A percentile compares a stretch with the other conserved stretches of the same genome.
phyloP scores from a whole-genome alignment of 805 yeast genomes.

The Cyberlindnera petersonii region DNA sequence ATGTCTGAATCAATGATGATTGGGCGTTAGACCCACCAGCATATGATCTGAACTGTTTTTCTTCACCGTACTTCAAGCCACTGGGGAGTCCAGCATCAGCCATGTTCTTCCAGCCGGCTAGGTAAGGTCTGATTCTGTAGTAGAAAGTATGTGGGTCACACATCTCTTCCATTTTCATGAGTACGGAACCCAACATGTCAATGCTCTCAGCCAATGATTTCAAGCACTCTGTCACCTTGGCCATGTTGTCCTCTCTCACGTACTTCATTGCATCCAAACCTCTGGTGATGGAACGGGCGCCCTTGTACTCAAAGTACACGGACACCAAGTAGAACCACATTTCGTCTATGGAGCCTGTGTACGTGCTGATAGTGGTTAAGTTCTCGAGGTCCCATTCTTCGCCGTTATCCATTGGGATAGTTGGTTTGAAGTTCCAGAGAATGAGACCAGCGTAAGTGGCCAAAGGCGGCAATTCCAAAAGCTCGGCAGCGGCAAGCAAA shows the following conservation, averaged over 20 bases:
- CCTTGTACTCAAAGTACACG: slow-evolving; percentile 78
- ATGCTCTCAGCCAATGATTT: slow-evolving; percentile 70
- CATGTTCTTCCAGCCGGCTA: slow-evolving; percentile 96
- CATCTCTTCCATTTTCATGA: slow-evolving; percentile 85
- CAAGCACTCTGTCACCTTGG: slow-evolving; percentile 41
- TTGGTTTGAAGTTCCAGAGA: slow-evolving; percentile 79
- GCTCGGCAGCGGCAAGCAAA: slow-evolving; percentile 51
- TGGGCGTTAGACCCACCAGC: slow-evolving; percentile 96
- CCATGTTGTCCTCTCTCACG: slow-evolving; percentile 44
- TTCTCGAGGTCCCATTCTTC: slow-evolving; percentile 51
- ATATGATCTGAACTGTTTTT: slow-evolving; percentile 47
- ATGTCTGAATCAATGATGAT: slow-evolving; percentile 80
- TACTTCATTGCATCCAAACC: slow-evolving; percentile 66
- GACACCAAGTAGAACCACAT: slow-evolving; percentile 91
- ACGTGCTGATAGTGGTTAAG: slow-evolving; percentile 75
- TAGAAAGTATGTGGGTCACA: slow-evolving; percentile 93
- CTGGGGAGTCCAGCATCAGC: slow-evolving; percentile 73
- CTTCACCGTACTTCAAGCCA: slow-evolving; percentile 78
- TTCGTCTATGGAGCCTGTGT: slow-evolving; percentile 88
- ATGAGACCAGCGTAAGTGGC: slow-evolving; percentile 86
- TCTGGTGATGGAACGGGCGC: slow-evolving; percentile 62
- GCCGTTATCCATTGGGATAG: slow-evolving; percentile 39
- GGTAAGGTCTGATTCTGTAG: slow-evolving; percentile 77
- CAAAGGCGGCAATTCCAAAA: slow-evolving; percentile 74
- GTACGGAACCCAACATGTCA: slow-evolving; percentile 65